Percentiles rank a stretch among this genome's conserved stretches.
Evolutionary conservation across 164 flowering plant genomes (phyloP).

Genomic region (Sextonia rubra): DNA sequence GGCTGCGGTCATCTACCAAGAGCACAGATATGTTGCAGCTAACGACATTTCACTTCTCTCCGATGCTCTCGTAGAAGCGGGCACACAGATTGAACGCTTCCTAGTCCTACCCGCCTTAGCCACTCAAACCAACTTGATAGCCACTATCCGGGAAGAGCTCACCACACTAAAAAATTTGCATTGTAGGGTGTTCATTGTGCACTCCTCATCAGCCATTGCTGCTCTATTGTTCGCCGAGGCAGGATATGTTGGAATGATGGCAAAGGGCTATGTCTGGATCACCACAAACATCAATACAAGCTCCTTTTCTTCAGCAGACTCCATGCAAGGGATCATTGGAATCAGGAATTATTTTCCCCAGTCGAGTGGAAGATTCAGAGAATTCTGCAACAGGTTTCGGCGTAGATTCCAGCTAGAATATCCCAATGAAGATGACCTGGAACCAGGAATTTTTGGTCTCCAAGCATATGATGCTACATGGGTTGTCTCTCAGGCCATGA

Average conservation of each 20-base stretch:
- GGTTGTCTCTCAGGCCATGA: slow-evolving; percentile 9
- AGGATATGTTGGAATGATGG: slow-evolving; percentile 15
- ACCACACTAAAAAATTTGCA: slow-evolving; percentile 1
- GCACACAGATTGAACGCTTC: not conserved
- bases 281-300: slow-evolving; percentile 20
- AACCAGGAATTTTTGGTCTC: slow-evolving; percentile 18
- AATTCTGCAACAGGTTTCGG: slow-evolving; percentile 12
- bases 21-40: too few species aligned
- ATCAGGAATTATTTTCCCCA: slow-evolving; percentile 2
- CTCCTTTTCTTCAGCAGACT: slow-evolving; percentile 16
- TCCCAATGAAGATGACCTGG: slow-evolving; percentile 15
- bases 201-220: not conserved
- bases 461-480: slow-evolving; percentile 24
- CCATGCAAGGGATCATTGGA: slow-evolving; percentile 26
- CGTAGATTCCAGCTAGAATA: slow-evolving; percentile 7
- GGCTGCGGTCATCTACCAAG: too few species aligned
- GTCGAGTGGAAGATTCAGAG: not conserved
- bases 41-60: too few species aligned
- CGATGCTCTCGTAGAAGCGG: slow-evolving; percentile 4
- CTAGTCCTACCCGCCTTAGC: not conserved
- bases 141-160: not conserved
- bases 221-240: slow-evolving; percentile 5
- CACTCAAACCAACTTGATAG: not conserved
- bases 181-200: slow-evolving; percentile 11
- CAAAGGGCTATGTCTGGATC: slow-evolving; percentile 36